Base-by-base conservation (phyloP, 2,329 filamentous ascomycete genomes). In the Phoma herbarum region DNA sequence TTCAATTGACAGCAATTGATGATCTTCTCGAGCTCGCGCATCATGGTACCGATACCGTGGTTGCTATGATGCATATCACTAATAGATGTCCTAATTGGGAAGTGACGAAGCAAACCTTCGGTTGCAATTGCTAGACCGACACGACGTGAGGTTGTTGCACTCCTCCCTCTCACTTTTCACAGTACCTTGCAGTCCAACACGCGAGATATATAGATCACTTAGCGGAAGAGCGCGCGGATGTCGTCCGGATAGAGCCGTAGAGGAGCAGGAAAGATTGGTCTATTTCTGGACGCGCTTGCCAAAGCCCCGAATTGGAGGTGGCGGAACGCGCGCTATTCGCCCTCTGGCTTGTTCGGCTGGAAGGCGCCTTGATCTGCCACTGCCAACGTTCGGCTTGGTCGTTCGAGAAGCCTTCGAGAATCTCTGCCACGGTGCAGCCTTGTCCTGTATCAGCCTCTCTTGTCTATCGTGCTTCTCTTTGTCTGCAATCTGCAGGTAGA, bases 321-420 rank as follows among this genome's bases (percentile, higher is more conserved):
- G 48, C 51, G 55, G 50, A 52, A 22, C 28, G 39, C 35, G 57
- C 42, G 58, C 54, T 44, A 56, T 46, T 59, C 52, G 53, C 41
- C 53, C 48, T 31, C 18, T 45, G 52, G 49, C 45, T 52, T 31
- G 16, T 51, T 42, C 46, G 45, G 33, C 29, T 20, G 53, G 23
- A 20, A 42, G 52, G 54, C 41, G 35, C 28, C 33, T 41, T 49
- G 61, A 64, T 61, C 45, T 54, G 53, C 52, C 37, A 44, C 37
- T 39, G 39, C 43, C 48, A 60, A 54, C 58, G 58, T 60, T 60
- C 50, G 61, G 60, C 60, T 57, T 64, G 60, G 62, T 54, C 35
- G 31, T 61, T 65, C 50, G 57, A 63, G 60, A 64, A 66, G 66
- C 28, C 35, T 59, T 67, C 51, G 52, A 58, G 51, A 42, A 54